A percentile compares a stretch with the other conserved stretches of the same genome.
phyloP scores from a whole-genome alignment of 805 yeast species.

The Brettanomyces naardenensis region DNA sequence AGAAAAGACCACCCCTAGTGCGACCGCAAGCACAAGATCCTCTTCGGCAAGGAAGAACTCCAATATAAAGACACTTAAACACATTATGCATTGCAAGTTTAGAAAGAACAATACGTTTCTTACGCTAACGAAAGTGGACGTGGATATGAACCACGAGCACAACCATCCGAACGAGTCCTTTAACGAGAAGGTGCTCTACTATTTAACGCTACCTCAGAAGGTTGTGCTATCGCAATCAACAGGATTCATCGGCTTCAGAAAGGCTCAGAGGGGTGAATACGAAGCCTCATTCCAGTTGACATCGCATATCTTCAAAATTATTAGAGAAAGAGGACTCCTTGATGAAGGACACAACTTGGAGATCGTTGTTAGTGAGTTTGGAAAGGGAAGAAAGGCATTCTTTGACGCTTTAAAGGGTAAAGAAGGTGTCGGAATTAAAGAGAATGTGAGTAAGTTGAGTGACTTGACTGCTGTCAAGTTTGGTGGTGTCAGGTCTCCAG shows the following conservation, averaged over 20 bases:
- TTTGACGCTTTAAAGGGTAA: conserved; percentile 77
- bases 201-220: conserved; percentile 72
- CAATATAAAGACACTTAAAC: conserved; percentile 37
- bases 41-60: conserved; percentile 8
- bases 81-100: conserved; percentile 70
- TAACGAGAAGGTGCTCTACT: conserved; percentile 68
- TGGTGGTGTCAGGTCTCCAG: conserved; percentile 89
- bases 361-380: conserved; percentile 71
- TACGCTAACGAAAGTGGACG: conserved; percentile 64
- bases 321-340: conserved; percentile 43
- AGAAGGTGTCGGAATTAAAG: conserved; percentile 69
- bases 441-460: conserved; percentile 58
- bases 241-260: conserved; percentile 84
- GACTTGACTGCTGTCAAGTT: conserved; percentile 80
- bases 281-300: conserved; percentile 89
- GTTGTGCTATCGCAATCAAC: conserved; percentile 62
- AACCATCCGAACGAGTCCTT: conserved; percentile 49
- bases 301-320: conserved; percentile 59
- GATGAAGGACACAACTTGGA: conserved; percentile 52
- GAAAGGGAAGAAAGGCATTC: conserved; percentile 87
- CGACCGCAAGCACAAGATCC: background rate
- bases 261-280: conserved; percentile 83
- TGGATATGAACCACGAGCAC: conserved; percentile 49
- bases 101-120: conserved; percentile 77
- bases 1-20: conserved; percentile 6